Base-by-base conservation (phyloP, 306 rosid genomes). In the Quercus variabilis region DNA sequence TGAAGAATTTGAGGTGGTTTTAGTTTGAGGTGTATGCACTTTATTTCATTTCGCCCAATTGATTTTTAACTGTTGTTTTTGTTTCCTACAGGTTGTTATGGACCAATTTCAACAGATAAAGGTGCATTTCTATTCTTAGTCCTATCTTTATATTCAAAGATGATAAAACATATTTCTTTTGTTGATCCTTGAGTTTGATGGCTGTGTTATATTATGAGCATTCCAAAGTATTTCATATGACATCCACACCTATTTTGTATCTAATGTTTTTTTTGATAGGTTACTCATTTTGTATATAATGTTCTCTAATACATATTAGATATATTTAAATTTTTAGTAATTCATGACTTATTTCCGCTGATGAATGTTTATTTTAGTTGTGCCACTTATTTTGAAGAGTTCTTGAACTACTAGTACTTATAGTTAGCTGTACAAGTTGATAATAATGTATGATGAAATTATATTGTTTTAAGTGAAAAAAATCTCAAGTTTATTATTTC, bases 1-100 rank as follows among this genome's bases (percentile, higher is more conserved):
- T 12, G 94, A 89, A 87, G 99, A 96, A 86, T 87, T 84, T 73
- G 93, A 93, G 98, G 99, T 91, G 76, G 59, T 81, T 62, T 73
- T 81, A 55, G 75, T 80, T 83, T 74, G 43, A 55, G 57, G 26
- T 72, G 68, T 54, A 70, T 73, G 33, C 54, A 28, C 78, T 71
- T 68, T 67, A 12, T 55, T 86, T 69, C 18, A 43, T 55, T 71
- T 76, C 28, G 58, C 63, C 79, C 81, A 43, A 71, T 76, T 74
- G 75, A 74, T 73, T 68, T 75, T 67, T 62, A 74, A 46, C 73
- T 77, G 63, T 67, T 72, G 63, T 67, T 72, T 57, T 72, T 72
- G 33, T 76, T 74, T 79, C 84, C 78, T 79, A 33, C 85, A 94
- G 99, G 90, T 89, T 83, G 81, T 94, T 74, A 76, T 92, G 84